These are phyloP conservation scores for Prunella vulgaris DNA, from an alignment of 257 asterid genomes.

Conservation along the genomic window DNA sequence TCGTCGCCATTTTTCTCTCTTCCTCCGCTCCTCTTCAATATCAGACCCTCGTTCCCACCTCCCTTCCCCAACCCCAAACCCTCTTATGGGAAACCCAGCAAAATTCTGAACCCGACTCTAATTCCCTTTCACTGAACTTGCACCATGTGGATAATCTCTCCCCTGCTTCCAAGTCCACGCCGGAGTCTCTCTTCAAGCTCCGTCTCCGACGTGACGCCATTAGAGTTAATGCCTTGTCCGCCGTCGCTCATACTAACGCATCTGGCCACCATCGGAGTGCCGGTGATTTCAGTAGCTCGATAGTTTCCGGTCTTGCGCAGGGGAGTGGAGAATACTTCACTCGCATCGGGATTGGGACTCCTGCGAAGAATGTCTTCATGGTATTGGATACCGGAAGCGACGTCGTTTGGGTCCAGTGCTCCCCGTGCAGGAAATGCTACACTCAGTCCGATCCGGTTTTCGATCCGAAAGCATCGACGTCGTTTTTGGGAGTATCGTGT, in stretches of 20 bases:
- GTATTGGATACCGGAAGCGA: conserved; percentile 91
- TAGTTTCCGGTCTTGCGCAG: conserved; percentile 65
- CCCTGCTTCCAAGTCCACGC: conserved; percentile 40
- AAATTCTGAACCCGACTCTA: conserved; percentile 4
- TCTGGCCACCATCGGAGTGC: not conserved
- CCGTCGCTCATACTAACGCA: conserved; percentile 14
- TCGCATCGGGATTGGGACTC: conserved; percentile 81
- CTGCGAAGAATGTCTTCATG: conserved; percentile 59
- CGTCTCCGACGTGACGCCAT: conserved; percentile 71
- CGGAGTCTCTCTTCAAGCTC: conserved; percentile 51
- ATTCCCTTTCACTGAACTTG: conserved; percentile 37
- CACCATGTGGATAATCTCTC: conserved; percentile 64
- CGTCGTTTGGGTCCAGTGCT: conserved; percentile 86
- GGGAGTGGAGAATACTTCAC: conserved; percentile 99
- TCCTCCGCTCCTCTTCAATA: conserved; percentile 29
- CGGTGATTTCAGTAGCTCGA: conserved; percentile 59
- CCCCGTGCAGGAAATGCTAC: conserved; percentile 78
- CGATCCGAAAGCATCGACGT: conserved; percentile 46
- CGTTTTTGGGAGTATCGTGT: conserved; percentile 51
- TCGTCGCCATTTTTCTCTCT: conserved; percentile 20
- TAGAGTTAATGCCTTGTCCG: conserved; percentile 35
- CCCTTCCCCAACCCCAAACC: conserved; percentile 55
- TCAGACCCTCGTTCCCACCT: conserved; percentile 36
- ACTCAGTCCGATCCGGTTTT: conserved; percentile 78
- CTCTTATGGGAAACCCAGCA: conserved; percentile 36